Evolutionary conservation across 2,329 filamentous ascomycete genomes (phyloP).

Genomic region (Pseudopithomyces chartarum): DNA sequence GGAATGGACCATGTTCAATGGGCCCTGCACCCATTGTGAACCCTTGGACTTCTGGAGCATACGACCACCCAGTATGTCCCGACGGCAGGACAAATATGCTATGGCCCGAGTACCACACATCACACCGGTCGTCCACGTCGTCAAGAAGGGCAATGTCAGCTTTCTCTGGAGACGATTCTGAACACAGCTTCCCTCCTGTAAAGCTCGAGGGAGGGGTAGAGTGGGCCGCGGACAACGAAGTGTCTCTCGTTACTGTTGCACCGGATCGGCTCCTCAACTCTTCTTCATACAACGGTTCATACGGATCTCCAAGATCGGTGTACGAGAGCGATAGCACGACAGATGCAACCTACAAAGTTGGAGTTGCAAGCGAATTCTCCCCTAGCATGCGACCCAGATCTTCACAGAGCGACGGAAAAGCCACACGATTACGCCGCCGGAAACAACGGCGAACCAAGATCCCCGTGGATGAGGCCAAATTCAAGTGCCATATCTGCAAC

Average conservation of each 20-base stretch:
- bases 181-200: constrained; percentile 31
- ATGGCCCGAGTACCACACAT: constrained; percentile 34
- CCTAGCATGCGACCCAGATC: constrained; percentile 20
- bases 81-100: constrained; percentile 36
- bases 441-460: constrained; percentile 44
- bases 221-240: constrained; percentile 32
- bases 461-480: constrained; percentile 72
- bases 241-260: constrained; percentile 36
- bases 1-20: constrained; percentile 36
- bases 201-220: constrained; percentile 32
- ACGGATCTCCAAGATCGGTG: constrained; percentile 24
- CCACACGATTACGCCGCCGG: constrained; percentile 13
- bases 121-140: constrained; percentile 42
- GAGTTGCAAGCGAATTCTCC: constrained; percentile 13
- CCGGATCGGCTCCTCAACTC: constrained; percentile 34
- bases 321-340: constrained; percentile 23
- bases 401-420: constrained; percentile 14
- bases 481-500: constrained; percentile 74
- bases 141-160: constrained; percentile 39
- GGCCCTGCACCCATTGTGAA: constrained; percentile 37
- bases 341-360: constrained; percentile 18
- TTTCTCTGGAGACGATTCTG: constrained; percentile 39
- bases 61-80: constrained; percentile 39
- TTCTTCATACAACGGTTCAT: constrained; percentile 30
- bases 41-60: constrained; percentile 38